A percentile compares a stretch with the other conserved stretches of the same genome.
Conservation (phyloP, 2,329 filamentous ascomycete species). For the Pseudocercospora fijiensis region DNA sequence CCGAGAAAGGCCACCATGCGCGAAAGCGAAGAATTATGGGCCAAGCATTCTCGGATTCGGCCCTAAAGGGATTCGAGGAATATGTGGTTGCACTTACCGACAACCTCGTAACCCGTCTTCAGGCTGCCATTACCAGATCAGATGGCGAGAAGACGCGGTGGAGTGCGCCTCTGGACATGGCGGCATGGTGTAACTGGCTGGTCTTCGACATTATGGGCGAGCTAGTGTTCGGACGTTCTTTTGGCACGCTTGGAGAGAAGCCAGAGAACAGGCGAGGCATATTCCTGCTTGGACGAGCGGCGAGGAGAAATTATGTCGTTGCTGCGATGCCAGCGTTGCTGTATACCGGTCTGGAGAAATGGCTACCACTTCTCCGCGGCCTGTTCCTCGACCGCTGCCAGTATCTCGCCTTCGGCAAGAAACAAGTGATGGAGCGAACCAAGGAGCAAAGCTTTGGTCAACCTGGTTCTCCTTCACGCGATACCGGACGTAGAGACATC, state of each 20-base stretch:
- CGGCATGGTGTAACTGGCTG: conserved; percentile 41
- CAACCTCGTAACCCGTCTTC: conserved; percentile 22
- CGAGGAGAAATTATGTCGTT: conserved; percentile 47
- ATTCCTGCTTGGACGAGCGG: conserved; percentile 45
- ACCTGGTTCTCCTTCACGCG: conserved; percentile 17
- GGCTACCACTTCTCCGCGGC: conserved; percentile 27
- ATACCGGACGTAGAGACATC: conserved; percentile 30
- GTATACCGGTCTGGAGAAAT: conserved; percentile 28
- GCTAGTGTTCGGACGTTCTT: conserved; percentile 36
- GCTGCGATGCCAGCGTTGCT: conserved; percentile 33
- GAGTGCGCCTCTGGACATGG: conserved; percentile 29
- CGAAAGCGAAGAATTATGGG: conserved; percentile 48
- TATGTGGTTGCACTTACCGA: conserved; percentile 29
- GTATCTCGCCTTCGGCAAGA: conserved; percentile 34
- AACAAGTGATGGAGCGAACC: conserved; percentile 30
- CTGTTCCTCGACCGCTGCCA: conserved; percentile 28
- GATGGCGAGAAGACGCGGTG: conserved; percentile 21
- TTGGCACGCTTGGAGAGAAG: conserved; percentile 29
- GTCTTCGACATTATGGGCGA: conserved; percentile 45
- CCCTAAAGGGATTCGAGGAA: conserved; percentile 28
- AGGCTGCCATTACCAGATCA: conserved; percentile 9
- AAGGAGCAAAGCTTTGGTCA: conserved; percentile 21
- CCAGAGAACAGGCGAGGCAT: conserved; percentile 42
- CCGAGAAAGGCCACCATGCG: conserved; percentile 47
- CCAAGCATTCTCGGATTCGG: conserved; percentile 46